phyloP scores from a whole-genome alignment of 2,329 filamentous ascomycete genomes.

The Sporothrix schenckii region DNA sequence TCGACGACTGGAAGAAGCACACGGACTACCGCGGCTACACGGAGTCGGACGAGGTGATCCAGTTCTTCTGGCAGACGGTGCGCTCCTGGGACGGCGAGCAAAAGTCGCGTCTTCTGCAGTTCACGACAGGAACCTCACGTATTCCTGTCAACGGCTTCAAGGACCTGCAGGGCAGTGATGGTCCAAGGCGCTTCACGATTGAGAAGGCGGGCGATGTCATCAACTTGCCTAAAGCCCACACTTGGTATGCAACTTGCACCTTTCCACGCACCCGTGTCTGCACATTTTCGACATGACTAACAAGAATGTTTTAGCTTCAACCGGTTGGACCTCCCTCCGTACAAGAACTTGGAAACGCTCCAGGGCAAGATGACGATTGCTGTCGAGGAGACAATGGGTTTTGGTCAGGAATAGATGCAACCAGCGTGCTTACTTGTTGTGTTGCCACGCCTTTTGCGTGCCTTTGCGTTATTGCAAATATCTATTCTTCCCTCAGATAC shows the following conservation, averaged over 20 bases:
- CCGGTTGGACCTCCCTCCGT: constrained; percentile 67
- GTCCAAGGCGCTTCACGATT: constrained; percentile 92
- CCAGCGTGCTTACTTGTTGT: no score
- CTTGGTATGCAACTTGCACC: constrained; percentile 70
- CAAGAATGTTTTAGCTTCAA: not conserved
- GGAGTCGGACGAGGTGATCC: constrained; percentile 93
- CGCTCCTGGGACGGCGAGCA: constrained; percentile 97
- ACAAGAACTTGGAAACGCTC: constrained; percentile 83
- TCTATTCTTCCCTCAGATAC: not conserved
- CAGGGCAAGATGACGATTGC: constrained; percentile 92
- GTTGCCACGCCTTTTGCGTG: not conserved
- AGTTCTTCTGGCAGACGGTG: constrained; percentile 98
- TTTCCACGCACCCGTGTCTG: not conserved
- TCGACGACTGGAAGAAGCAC: constrained; percentile 99
- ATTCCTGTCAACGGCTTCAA: constrained; percentile 99
- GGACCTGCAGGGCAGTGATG: constrained; percentile 95
- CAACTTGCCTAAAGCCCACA: constrained; percentile 95
- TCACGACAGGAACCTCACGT: constrained; percentile 94
- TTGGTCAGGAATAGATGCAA: constrained; percentile 83
- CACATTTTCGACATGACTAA: not conserved
- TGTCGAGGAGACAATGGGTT: constrained; percentile 98
- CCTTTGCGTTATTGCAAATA: not conserved
- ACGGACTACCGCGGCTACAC: constrained; percentile 99
- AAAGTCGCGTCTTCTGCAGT: constrained; percentile 93
- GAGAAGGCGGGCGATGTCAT: constrained; percentile 92